Percentiles rank a stretch among this genome's conserved stretches.
These are phyloP conservation scores for Calonectria crousiana DNA, from an alignment of 2,329 filamentous ascomycete species.

Conservation along the genomic window DNA sequence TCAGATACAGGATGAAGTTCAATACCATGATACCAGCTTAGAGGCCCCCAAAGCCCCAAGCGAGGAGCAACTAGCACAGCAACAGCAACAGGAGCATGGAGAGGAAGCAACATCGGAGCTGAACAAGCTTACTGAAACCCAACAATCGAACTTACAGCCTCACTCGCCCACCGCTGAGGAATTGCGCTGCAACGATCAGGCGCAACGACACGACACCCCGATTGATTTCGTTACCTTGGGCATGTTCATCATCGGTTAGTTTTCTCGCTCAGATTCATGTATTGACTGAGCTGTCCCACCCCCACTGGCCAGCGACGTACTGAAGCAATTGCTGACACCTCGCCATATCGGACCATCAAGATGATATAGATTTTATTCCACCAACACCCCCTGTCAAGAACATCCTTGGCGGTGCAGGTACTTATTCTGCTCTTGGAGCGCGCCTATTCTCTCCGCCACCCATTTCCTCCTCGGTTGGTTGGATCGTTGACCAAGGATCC, in stretches of 20 bases:
- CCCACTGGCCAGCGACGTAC: background rate
- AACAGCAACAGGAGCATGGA: background rate
- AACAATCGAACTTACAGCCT: background rate
- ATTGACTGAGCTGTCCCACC: background rate
- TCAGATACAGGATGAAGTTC: conserved; percentile 25
- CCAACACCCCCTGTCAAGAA: conserved; percentile 77
- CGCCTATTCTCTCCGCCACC: conserved; percentile 84
- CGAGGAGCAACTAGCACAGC: background rate
- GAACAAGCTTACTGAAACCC: background rate
- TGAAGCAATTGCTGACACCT: conserved; percentile 26
- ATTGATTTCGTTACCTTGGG: conserved; percentile 78
- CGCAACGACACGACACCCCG: background rate
- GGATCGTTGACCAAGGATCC: conserved; percentile 90
- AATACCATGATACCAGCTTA: conserved; percentile 16
- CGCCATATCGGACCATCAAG: conserved; percentile 55
- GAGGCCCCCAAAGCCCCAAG: background rate
- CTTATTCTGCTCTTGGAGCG: conserved; percentile 89
- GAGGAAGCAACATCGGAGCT: background rate
- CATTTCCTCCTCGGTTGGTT: conserved; percentile 78
- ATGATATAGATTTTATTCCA: conserved; percentile 89
- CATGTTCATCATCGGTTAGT: conserved; percentile 80
- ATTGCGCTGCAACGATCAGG: background rate
- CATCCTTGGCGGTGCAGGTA: conserved; percentile 89
- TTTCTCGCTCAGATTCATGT: background rate
- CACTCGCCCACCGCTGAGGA: background rate